phyloP scores from a whole-genome alignment of 2,329 filamentous ascomycete genomes.

The Aspergillus hortae region DNA sequence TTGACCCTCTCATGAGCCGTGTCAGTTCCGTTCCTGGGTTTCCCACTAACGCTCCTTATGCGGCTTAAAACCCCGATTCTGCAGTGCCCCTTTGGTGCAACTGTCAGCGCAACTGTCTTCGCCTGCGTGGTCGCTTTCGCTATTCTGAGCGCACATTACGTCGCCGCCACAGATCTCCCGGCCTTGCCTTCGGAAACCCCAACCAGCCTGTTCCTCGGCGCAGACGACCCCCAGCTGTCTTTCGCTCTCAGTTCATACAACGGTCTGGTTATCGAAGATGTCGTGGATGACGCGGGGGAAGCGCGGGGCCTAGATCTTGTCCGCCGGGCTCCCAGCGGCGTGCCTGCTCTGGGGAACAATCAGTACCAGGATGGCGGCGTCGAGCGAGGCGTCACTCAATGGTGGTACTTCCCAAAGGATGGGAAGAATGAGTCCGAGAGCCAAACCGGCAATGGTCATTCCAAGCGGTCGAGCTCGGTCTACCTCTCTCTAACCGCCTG shows the following conservation, averaged over 20 bases:
- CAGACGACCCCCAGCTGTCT: slow-evolving; percentile 18
- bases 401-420: slow-evolving; percentile 61
- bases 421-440: slow-evolving; percentile 38
- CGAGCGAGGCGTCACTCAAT: slow-evolving; percentile 57
- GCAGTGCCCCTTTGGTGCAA: slow-evolving; percentile 69
- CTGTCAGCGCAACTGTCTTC: slow-evolving; percentile 58
- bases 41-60: slow-evolving; percentile 27
- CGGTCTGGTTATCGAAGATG: slow-evolving; percentile 29
- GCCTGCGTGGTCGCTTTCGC: slow-evolving; percentile 60
- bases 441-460: slow-evolving; percentile 17
- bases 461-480: slow-evolving; percentile 49
- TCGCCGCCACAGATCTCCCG: slow-evolving; percentile 56
- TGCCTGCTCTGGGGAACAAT: slow-evolving; percentile 62
- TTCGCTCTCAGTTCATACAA: slow-evolving; percentile 27
- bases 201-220: slow-evolving; percentile 45
- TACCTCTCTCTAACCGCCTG: slow-evolving; percentile 88
- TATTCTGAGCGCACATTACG: slow-evolving; percentile 60
- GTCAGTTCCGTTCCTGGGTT: not conserved
- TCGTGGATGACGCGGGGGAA: slow-evolving; percentile 28
- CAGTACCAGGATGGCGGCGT: slow-evolving; percentile 58
- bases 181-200: slow-evolving; percentile 44
- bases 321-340: slow-evolving; percentile 51
- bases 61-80: slow-evolving; percentile 58
- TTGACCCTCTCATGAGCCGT: not conserved
- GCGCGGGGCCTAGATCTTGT: slow-evolving; percentile 46